Conservation (phyloP, 2,329 filamentous ascomycete genomes). For the Pleomassaria siparia region DNA sequence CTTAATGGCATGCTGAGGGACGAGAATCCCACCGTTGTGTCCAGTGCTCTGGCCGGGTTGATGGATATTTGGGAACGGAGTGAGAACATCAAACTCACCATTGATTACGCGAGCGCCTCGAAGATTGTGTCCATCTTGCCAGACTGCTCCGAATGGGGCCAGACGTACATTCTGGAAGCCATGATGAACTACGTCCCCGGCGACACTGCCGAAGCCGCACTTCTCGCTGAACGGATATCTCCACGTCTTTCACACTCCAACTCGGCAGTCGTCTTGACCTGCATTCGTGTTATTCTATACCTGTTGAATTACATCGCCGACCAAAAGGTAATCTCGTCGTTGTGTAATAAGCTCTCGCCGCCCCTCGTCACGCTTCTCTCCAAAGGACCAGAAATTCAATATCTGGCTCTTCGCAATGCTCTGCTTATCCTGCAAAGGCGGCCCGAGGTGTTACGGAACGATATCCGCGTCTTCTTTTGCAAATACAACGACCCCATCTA, state of each 20-base stretch:
- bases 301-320: constrained; percentile 98
- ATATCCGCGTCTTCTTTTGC: constrained; percentile 98
- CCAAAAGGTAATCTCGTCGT: constrained; percentile 79
- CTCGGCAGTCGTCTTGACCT: constrained; percentile 92
- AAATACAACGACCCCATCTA: constrained; percentile 99
- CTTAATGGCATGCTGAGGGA: constrained; percentile 89
- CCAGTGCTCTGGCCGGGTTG: constrained; percentile 83
- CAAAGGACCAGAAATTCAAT: constrained; percentile 98
- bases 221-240: constrained; percentile 90
- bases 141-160: constrained; percentile 98
- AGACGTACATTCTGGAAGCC: constrained; percentile 97
- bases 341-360: constrained; percentile 92
- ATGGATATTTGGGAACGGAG: constrained; percentile 99
- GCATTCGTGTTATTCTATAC: constrained; percentile 93
- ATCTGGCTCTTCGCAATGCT: constrained; percentile 89
- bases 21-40: constrained; percentile 96
- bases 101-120: constrained; percentile 95
- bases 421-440: constrained; percentile 89
- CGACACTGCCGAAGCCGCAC: constrained; percentile 80
- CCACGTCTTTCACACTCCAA: constrained; percentile 97
- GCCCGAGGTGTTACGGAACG: constrained; percentile 90
- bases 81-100: constrained; percentile 95
- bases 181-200: constrained; percentile 97
- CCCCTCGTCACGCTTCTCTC: constrained; percentile 92
- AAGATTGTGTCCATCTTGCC: constrained; percentile 97